Evolutionary conservation across 495 filamentous ascomycete genomes (phyloP), one percentile per base, ranked within the genome.

Genomic region (Tuber brumale): DNA sequence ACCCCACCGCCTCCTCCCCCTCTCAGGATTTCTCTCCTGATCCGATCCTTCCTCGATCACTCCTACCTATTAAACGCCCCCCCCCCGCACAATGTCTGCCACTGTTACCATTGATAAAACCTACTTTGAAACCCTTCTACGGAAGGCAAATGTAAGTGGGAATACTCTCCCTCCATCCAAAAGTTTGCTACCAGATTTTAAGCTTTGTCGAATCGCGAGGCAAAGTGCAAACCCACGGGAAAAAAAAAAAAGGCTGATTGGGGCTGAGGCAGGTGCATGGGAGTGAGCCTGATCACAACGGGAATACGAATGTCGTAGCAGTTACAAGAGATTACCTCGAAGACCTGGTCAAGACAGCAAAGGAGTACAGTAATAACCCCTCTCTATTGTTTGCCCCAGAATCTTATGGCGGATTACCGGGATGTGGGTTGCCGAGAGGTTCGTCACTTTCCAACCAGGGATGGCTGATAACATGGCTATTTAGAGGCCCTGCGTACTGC

Each of bases 91-190:
- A 45, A 85, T 85, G 83, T 78, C 82, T 61, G 69, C 82, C 31
- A 84, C 84, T 57, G 83, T 86, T 37, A 84, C 85, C 37, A 80
- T 86, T 74, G 85, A 86, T 75, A 84, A 84, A 75, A 76, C 76
- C 41, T 84, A 86, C 73, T 84, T 86, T 72, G 83, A 84, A 78
- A 83, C 84, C 61, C 76, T 85, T 71, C 78, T 85, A 35, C 83
- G 84, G 66, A 82, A 84, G 85, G 78, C 78, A 74, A 76, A 80
- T 42, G 78, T 80, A 44, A 70, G 77, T 35, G 48, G 27, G 44
- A 43, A 35, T 70, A 48, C 31, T 43, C 12, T 10, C n/a, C 37
- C 69, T 48, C 44, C 7, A 61, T n/a, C 73, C 75, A 27, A 69
- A 27, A 77, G 44, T 19, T 19, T 19, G 57, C 27, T 48, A n/a